Evolutionary conservation across 108 stramenopile species (phyloP).

Genomic region (Fistulifera pelliculosa): DNA sequence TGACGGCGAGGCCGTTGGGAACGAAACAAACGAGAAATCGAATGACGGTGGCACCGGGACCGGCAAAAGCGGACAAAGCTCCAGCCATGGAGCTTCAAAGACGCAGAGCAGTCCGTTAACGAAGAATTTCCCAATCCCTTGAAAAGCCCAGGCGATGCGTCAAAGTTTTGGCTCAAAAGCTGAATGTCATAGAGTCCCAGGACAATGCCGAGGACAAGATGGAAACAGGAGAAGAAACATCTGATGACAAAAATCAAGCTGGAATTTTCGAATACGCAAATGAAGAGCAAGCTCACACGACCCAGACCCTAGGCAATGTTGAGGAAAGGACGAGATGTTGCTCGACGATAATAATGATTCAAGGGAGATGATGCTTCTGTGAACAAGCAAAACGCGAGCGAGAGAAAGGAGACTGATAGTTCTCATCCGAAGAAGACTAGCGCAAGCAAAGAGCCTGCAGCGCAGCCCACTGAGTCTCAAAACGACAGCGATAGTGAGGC

Average conservation of each 20-base stretch:
- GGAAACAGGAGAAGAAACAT: constrained; percentile 14
- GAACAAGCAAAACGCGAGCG: neutral
- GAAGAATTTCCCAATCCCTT: constrained; percentile 78
- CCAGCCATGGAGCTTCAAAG: constrained; percentile 12
- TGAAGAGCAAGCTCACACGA: constrained; percentile 39
- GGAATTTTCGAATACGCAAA: constrained; percentile 74
- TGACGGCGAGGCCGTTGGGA: constrained; percentile 23
- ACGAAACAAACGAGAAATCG: constrained; percentile 15
- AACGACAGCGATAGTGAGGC: constrained; percentile 1
- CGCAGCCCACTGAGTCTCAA: neutral
- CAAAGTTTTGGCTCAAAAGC: constrained; percentile 75
- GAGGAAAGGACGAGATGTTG: constrained; percentile 32
- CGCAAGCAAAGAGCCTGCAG: neutral
- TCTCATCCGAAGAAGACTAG: constrained; percentile 18
- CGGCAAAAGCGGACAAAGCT: constrained; percentile 13
- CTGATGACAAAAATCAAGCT: constrained; percentile 21
- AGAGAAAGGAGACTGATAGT: constrained; percentile 14
- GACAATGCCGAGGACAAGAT: constrained; percentile 23
- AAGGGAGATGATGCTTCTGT: constrained; percentile 7
- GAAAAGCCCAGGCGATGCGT: constrained; percentile 72
- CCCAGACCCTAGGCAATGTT: constrained; percentile 71
- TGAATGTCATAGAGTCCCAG: constrained; percentile 43
- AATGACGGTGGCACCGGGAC: constrained; percentile 11
- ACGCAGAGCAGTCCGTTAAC: neutral
- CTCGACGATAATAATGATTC: constrained; percentile 30